Evolutionary conservation across 352 stramenopile genomes (phyloP), one percentile per base, ranked within the genome.

Genomic region (Phytophthora sojae): DNA sequence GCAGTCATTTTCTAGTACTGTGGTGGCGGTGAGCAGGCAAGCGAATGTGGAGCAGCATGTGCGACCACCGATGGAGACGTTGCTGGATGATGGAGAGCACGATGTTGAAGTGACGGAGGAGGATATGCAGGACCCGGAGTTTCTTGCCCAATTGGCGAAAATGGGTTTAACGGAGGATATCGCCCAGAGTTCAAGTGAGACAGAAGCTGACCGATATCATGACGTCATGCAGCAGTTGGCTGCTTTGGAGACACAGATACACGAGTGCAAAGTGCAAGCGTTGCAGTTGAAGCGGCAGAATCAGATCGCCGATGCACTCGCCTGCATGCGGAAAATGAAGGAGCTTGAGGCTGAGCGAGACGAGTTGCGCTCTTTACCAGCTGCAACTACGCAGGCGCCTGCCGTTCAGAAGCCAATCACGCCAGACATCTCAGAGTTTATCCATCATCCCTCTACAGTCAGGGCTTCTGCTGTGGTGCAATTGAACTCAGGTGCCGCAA

Each of bases 51-150:
- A 56, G 25, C 15, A 62, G 11, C 37, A 17, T 42, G 57, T 8
- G 1, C 44, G 42, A 17, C 9, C 21, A 47, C 9, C 19, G 17
- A 37, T 51, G 26, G 64, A 71, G 3, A 56, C 58, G 15, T n/a
- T 64, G 4, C 12, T 71, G 6, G 50, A 71, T 52, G 67, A 80
- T 25, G 67, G 73, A 30, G 73, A 83, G 12, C 30, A 73, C 19
- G 64, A 81, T 23, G 70, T 93, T 12, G 77, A 94, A 61, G 84
- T 94, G 35, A 94, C 88, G 17, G 88, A 94, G 17, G 85, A 92
- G 42, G 88, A 95, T 47, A 91, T 95, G 85, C 52, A 83, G 29
- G 75, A 95, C 47, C 88, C 88, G 2, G 83, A 87, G 32, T 92
- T 83, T 68, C 67, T 92, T 29, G 75, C 86, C 17, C 82, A 94